phyloP scores from a whole-genome alignment of 2,329 filamentous ascomycete species.

The Botrytis aclada region DNA sequence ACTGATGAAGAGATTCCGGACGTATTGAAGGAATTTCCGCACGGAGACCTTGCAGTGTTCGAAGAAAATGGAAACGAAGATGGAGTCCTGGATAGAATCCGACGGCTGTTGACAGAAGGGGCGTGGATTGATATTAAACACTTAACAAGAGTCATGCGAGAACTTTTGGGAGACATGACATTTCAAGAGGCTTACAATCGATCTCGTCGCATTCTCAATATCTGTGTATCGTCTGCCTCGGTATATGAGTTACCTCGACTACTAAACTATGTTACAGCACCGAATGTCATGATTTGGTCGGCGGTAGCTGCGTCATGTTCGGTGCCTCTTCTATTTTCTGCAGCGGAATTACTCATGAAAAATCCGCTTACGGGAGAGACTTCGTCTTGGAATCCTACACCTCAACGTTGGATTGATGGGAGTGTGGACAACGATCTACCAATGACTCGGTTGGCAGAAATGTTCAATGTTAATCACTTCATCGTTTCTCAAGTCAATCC shows the following conservation, averaged over 20 bases:
- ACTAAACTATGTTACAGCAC: conserved; percentile 89
- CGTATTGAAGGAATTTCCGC: conserved; percentile 56
- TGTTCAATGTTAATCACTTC: conserved; percentile 98
- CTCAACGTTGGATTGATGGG: conserved; percentile 87
- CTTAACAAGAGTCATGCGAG: conserved; percentile 75
- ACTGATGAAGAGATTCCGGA: conserved; percentile 61
- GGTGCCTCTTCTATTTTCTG: conserved; percentile 80
- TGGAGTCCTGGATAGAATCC: conserved; percentile 64
- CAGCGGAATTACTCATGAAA: conserved; percentile 77
- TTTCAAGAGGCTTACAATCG: conserved; percentile 96
- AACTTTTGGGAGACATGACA: conserved; percentile 80
- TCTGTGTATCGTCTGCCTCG: conserved; percentile 84
- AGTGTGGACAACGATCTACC: conserved; percentile 93
- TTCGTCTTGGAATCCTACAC: conserved; percentile 79
- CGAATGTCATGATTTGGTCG: conserved; percentile 94
- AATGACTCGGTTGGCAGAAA: conserved; percentile 83
- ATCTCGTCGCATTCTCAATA: conserved; percentile 88
- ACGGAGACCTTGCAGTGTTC: conserved; percentile 63
- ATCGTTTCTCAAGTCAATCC: conserved; percentile 97
- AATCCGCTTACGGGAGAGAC: conserved; percentile 76
- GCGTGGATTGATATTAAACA: conserved; percentile 83
- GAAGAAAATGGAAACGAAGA: conserved; percentile 57
- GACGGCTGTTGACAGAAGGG: conserved; percentile 74
- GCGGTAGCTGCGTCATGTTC: conserved; percentile 96
- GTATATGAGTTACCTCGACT: conserved; percentile 83